Evolutionary conservation across 495 filamentous ascomycete species (phyloP).

Genomic region (Neurospora hispaniola): DNA sequence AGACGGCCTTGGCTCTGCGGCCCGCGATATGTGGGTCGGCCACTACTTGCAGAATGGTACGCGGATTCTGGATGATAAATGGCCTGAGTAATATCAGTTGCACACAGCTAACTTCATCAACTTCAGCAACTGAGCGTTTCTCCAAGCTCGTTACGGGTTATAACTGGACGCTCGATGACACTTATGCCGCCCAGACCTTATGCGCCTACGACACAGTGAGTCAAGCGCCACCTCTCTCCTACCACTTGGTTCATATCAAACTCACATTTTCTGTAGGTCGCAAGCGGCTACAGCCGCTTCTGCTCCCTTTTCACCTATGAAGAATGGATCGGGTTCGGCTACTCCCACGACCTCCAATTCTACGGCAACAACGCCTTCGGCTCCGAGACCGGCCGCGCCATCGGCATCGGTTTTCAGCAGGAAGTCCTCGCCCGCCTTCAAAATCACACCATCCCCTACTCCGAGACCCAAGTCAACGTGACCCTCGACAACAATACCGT

Average conservation of each 20-base stretch:
- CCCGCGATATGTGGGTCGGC: conserved; percentile 42
- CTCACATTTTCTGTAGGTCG: conserved; percentile 15
- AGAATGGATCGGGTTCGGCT: conserved; percentile 68
- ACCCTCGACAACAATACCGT: conserved; percentile 54
- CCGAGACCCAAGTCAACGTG: conserved; percentile 47
- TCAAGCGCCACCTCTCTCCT: conserved; percentile 26
- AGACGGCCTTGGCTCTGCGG: conserved; percentile 32
- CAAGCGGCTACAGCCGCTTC: conserved; percentile 57
- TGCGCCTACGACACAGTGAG: conserved; percentile 64
- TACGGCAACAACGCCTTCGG: conserved; percentile 47
- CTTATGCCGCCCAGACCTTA: conserved; percentile 52
- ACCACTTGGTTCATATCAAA: conserved; percentile 23
- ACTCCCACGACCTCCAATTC: conserved; percentile 53
- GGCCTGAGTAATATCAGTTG: neutral
- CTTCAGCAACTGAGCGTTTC: conserved; percentile 35
- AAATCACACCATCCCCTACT: conserved; percentile 41
- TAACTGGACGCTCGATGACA: conserved; percentile 40
- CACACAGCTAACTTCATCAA: neutral
- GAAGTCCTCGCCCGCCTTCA: conserved; percentile 50
- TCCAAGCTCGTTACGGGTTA: conserved; percentile 35
- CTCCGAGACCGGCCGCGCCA: conserved; percentile 50
- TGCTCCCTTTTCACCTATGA: conserved; percentile 58
- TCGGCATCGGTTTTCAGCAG: conserved; percentile 53
- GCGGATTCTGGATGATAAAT: neutral
- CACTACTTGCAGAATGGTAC: conserved; percentile 39